Base-by-base conservation (phyloP, 345 rosid species). In the Schrenkiella parvula region DNA sequence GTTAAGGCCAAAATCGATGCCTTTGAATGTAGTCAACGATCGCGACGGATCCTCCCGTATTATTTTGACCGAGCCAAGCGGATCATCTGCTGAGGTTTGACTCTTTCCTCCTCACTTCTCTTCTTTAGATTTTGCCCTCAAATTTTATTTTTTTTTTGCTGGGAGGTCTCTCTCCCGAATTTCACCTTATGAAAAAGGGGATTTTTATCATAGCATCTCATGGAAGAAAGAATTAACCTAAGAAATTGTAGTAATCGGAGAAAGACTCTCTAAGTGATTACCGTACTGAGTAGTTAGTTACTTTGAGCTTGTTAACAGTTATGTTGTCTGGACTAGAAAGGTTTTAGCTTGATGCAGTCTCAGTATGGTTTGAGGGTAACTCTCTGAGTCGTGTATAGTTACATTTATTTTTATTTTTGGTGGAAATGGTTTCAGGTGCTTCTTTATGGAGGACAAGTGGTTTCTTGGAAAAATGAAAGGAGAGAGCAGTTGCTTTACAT, bases 391-490 rank as follows among this genome's bases (percentile, higher is more conserved):
- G 4, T 55, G n/a, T 67, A 28, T 26, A 12, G 19, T 66, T 66
- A 17, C 26, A 25, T 25, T 11, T 18, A 1, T 32, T 1, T 23
- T 25, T n/a, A n/a, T 50, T 6, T 10, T 37, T 4, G 25, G 8
- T 54, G 37, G 39, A 53, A 32, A 26, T 64, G 79, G 69, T 79
- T 83, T 82, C 89, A 92, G 98, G 98, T 92, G 76, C 84, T 87
- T 79, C 77, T 89, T 10, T 84, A 80, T 70, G 98, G 98, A 3
- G 96, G 95, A 37, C 98, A 89, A 70, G 91, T 92, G 11, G 83
- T 92, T 78, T 92, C 96, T 25, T 92, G 98, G 98, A 92, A 78
- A 74, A 92, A 88, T 53, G 91, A 87, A 52, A 78, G 92, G 70
- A 82, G 91, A 52, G 95, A 92, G 77, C 91, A 88, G 65, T 75